Base-by-base conservation (phyloP, 768 basidiomycete genomes). In the Mrakia gelida region DNA sequence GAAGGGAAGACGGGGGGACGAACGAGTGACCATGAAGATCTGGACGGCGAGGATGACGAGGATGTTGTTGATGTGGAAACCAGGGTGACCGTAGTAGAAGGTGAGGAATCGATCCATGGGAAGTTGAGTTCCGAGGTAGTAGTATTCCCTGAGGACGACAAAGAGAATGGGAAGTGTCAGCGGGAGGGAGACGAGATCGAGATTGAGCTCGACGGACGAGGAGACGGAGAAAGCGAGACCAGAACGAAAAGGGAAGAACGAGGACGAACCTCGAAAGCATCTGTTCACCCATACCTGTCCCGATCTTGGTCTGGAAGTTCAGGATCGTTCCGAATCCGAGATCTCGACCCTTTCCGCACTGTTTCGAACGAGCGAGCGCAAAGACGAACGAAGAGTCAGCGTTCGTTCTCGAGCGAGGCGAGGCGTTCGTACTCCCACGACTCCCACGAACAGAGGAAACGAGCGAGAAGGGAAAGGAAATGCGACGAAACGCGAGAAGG, bases 21-120 rank as follows among this genome's bases (percentile, higher is more conserved):
- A 83, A 94, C 93, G 89, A 7, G 94, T 93, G 74, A 96, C 87
- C 82, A 98, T 89, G 88, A 99, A 98, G 79, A 95, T 86, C 84
- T 98, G 96, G 38, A 98, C 93, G 56, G 97, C 96, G 80, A 97
- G 85, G 83, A 99, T 99, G 85, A 99, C 92, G 83, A 98, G 87
- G 90, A 98, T 98, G 85, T 98, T 99, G 88, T 99, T 98, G 87
- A 99, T 96, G 83, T 98, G 97, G 91, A 99, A 99, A 74, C 94
- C 97, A 65, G 97, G 97, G 84, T 98, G 97, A 68, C 94, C 95
- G 82, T 99, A 99, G 87, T 99, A 98, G 88, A 98, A 99, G 71
- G 97, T 99, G 85, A 99, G 87, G 90, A 99, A 99, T 65, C 97
- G 91, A 84, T 99, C 97, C 83, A 98, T 91, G 54, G 97, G 95